A percentile compares a stretch with the other conserved stretches of the same genome.
These are phyloP conservation scores for Sarocladiaceae sp. DNA, from an alignment of 2,329 filamentous ascomycete species.

Conservation along the genomic window DNA sequence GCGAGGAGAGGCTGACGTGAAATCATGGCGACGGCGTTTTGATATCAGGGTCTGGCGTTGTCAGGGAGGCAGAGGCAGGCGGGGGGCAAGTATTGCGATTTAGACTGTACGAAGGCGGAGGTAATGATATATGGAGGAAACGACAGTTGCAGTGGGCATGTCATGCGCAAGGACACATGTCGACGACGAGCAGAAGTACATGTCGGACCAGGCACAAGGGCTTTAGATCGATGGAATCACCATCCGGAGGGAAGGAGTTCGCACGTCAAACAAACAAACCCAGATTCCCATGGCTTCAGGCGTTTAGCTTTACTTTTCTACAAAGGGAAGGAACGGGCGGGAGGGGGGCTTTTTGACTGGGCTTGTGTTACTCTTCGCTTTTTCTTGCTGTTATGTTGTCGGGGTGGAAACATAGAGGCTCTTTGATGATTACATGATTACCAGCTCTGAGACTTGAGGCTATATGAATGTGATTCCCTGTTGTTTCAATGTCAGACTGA, in stretches of 20 bases:
- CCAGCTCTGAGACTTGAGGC: too few species aligned
- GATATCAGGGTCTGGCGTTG: not conserved
- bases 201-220: too few species aligned
- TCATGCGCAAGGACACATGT: not conserved
- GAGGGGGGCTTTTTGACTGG: not conserved
- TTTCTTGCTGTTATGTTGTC: too few species aligned
- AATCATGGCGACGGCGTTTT: constrained; percentile 9
- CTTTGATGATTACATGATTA: constrained; percentile 1
- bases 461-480: too few species aligned
- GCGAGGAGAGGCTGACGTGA: not conserved
- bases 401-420: not conserved
- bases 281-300: too few species aligned
- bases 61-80: not conserved
- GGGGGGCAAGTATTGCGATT: not conserved
- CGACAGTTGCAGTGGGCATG: not conserved
- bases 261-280: too few species aligned
- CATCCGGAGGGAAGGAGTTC: too few species aligned
- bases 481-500: too few species aligned
- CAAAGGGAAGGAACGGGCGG: not conserved
- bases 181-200: not conserved
- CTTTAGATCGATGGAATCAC: too few species aligned
- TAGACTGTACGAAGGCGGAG: constrained; percentile 6
- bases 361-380: not conserved
- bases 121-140: not conserved
- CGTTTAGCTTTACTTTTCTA: too few species aligned